Percentiles rank a stretch among this genome's conserved stretches.
phyloP scores from a whole-genome alignment of 768 basidiomycete species.

The Hemileccinum impolitum region DNA sequence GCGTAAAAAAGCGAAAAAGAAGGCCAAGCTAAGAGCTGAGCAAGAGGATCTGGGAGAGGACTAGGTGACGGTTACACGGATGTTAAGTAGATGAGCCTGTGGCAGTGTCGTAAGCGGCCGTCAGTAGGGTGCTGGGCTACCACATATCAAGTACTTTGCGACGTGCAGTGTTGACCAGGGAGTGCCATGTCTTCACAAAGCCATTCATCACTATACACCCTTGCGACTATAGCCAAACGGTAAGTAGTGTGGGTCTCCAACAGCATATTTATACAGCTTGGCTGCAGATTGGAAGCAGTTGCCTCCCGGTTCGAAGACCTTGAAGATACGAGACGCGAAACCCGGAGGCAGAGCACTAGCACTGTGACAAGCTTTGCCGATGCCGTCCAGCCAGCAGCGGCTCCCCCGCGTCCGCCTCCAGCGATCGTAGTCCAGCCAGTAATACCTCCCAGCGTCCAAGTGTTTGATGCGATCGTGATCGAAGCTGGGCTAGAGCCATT shows the following conservation, averaged over 20 bases:
- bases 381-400: constrained; percentile 20
- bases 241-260: constrained; percentile 29
- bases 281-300: constrained; percentile 82
- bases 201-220: constrained; percentile 57
- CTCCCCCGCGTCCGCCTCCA: constrained; percentile 32
- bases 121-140: constrained; percentile 2
- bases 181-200: constrained; percentile 34
- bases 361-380: constrained; percentile 28
- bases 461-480: constrained; percentile 72
- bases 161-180: too few relatives aligned
- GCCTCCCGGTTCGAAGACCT: constrained; percentile 94
- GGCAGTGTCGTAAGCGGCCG: background rate
- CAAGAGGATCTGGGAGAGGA: constrained; percentile 11
- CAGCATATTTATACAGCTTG: background rate
- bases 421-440: constrained; percentile 38
- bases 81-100: too few relatives aligned
- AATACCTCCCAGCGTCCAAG: constrained; percentile 58
- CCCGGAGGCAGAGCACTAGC: constrained; percentile 28
- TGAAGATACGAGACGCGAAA: constrained; percentile 45
- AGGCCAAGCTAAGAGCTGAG: constrained; percentile 35
- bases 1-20: constrained; percentile 78
- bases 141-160: background rate
- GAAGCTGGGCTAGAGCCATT: constrained; percentile 73
- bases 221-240: constrained; percentile 84
- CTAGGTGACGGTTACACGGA: constrained; percentile 2